Base-by-base conservation (phyloP, 2,329 filamentous ascomycete genomes). In the Cercospora citrullina region DNA sequence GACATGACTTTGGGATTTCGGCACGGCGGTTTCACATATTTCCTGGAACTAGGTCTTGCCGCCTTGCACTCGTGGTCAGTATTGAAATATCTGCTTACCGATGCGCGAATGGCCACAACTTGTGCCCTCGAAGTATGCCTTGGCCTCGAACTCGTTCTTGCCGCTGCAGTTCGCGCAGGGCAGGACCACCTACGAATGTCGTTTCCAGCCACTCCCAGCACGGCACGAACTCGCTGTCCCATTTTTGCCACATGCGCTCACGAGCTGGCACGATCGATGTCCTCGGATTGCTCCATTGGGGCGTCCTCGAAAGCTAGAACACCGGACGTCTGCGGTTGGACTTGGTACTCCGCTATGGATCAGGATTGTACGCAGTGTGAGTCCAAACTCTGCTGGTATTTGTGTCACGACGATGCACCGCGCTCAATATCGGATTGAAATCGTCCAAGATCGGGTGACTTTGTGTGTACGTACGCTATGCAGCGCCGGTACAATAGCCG, bases 231-330 rank as follows among this genome's bases (percentile, higher is more conserved):
- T 87, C 92, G 2, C 84, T 86, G 9, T 84, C 86, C 9, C 91
- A 89, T 45, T 93, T 91, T 79, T 82, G 7, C 36, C 36, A 42
- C 7, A n/a, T 42, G 82, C 0, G 80, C 83, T 67, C 87, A 89
- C 62, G 18, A 65, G 59, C 8, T 91, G 84, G 74, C 79, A 79
- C 58, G 91, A 94, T 77, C 93, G 0, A 85, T 89, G 73, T 97
- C 95, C 77, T 80, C 81, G 2, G 81, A 82, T 58, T 92, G 90
- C 79, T 75, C 75, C 21, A 78, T 80, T 16, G 55, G 69, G 6
- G 72, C 72, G 23, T 94, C 91, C 79, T 87, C 87, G 69, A 92
- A 93, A 76, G 87, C 92, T 1, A 93, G 90, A 90, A 92, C 91
- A 74, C 83, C 95, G 57, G 89, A 91, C 26, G 84, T 93, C 48